Percentiles rank a stretch among this genome's conserved stretches.
Evolutionary conservation across 2,329 filamentous ascomycete genomes (phyloP).

Genomic region (Aspergillus chevalieri): DNA sequence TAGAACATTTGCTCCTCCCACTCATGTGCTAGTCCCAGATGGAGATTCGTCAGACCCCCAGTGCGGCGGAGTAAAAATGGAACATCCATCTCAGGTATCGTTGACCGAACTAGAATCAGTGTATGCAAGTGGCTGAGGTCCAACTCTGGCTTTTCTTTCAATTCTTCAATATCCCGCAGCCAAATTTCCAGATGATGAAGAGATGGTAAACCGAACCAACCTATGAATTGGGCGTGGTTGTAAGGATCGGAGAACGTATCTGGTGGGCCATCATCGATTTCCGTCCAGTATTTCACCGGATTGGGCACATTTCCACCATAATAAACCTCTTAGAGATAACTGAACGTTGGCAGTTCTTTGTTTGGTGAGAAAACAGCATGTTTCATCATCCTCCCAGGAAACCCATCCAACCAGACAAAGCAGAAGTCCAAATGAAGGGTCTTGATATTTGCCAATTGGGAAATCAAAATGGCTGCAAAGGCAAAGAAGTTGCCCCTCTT

Average conservation of each 20-base stretch:
- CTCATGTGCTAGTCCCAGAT: neutral
- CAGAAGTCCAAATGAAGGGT: neutral
- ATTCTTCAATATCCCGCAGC: neutral
- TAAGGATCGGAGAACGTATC: neutral
- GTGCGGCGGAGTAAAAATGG: neutral
- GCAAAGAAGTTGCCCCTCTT: neutral
- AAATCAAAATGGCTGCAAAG: neutral
- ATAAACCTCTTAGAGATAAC: neutral
- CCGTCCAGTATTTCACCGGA: neutral
- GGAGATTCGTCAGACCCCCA: neutral
- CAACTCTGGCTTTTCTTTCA: neutral
- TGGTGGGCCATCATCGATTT: neutral
- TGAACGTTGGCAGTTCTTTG: neutral
- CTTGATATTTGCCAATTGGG: neutral
- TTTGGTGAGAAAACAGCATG: neutral
- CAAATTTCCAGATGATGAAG: neutral
- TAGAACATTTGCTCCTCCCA: neutral
- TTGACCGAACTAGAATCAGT: neutral
- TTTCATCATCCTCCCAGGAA: neutral
- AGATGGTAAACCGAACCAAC: neutral
- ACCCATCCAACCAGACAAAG: neutral
- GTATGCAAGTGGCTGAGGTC: neutral
- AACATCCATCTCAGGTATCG: neutral
- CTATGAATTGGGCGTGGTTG: neutral
- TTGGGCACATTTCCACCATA: neutral